Evolutionary conservation across 805 yeast species (phyloP).

Genomic region (Schwanniomyces pseudopolymorphus): DNA sequence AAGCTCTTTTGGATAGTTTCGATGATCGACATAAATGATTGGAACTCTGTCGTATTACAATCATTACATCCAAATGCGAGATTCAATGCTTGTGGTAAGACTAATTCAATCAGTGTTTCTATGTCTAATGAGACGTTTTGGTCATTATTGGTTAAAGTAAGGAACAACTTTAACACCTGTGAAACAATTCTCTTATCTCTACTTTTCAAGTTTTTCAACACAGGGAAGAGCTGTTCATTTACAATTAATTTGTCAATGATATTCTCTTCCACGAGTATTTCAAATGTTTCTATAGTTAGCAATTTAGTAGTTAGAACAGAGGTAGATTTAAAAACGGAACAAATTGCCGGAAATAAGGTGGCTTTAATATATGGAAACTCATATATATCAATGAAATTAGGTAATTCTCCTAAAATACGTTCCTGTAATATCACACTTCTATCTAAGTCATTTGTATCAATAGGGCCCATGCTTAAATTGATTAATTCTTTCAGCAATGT

Average conservation of each 20-base stretch:
- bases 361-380: conserved; percentile 74
- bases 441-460: conserved; percentile 25
- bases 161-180: conserved; percentile 46
- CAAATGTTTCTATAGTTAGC: conserved; percentile 61
- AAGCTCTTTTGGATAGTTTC: conserved; percentile 20
- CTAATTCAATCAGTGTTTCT: conserved; percentile 26
- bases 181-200: conserved; percentile 65
- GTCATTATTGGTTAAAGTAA: conserved; percentile 46
- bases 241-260: conserved; percentile 70
- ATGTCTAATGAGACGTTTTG: conserved; percentile 27
- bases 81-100: conserved; percentile 30
- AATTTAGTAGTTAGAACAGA: conserved; percentile 79
- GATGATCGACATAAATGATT: conserved; percentile 21
- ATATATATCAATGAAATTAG: conserved; percentile 43
- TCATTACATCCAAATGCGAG: conserved; percentile 40
- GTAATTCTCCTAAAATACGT: conserved; percentile 44
- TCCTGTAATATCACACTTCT: conserved; percentile 50
- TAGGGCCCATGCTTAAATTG: conserved; percentile 30
- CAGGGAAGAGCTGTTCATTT: conserved; percentile 77
- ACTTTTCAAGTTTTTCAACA: conserved; percentile 72
- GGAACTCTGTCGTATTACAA: conserved; percentile 34
- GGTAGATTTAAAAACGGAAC: conserved; percentile 77
- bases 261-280: conserved; percentile 53
- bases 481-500: conserved; percentile 46
- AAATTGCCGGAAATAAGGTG: conserved; percentile 69